Percentiles rank a stretch among this genome's conserved stretches.
Evolutionary conservation across 768 basidiomycete species (phyloP).

Genomic region (Piloderma croceum): DNA sequence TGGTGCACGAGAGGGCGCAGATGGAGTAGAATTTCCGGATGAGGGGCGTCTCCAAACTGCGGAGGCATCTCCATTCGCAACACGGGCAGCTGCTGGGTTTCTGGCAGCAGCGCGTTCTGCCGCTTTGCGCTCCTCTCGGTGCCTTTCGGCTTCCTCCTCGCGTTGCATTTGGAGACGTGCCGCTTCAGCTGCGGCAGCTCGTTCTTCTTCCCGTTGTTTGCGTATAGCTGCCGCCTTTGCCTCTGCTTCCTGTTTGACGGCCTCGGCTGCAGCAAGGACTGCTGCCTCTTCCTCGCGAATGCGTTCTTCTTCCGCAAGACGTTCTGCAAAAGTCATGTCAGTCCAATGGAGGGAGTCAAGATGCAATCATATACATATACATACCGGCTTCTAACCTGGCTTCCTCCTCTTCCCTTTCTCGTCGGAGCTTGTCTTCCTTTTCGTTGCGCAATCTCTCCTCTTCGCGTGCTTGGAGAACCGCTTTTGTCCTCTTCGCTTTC

Average conservation of each 20-base stretch:
- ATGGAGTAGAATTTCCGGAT: conserved; percentile 22
- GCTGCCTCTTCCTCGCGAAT: conserved; percentile 45
- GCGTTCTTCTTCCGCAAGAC: conserved; percentile 49
- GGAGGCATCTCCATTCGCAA: conserved; percentile 18
- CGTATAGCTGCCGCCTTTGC: conserved; percentile 48
- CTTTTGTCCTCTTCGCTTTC: conserved; percentile 64
- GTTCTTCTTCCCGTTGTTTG: conserved; percentile 46
- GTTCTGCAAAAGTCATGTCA: conserved; percentile 32
- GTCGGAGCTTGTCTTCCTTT: conserved; percentile 31
- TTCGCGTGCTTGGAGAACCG: conserved; percentile 52
- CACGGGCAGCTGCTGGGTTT: conserved; percentile 21
- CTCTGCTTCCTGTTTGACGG: conserved; percentile 56
- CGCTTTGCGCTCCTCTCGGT: conserved; percentile 34
- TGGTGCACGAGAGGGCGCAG: conserved; percentile 22
- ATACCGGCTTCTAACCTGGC: conserved; percentile 47
- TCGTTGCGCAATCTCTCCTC: conserved; percentile 45
- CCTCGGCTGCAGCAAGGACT: conserved; percentile 41
- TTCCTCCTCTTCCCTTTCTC: conserved; percentile 36
- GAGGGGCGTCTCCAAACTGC: conserved; percentile 18
- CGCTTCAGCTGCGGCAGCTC: conserved; percentile 46
- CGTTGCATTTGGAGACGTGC: conserved; percentile 57
- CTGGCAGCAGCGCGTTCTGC: conserved; percentile 29
- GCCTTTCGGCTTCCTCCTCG: conserved; percentile 66
- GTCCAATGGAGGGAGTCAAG: conserved; percentile 7
- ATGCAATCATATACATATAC: conserved; percentile 12